These are phyloP conservation scores for Pyrus communis DNA, from an alignment of 306 rosid species.

Conservation along the genomic window DNA sequence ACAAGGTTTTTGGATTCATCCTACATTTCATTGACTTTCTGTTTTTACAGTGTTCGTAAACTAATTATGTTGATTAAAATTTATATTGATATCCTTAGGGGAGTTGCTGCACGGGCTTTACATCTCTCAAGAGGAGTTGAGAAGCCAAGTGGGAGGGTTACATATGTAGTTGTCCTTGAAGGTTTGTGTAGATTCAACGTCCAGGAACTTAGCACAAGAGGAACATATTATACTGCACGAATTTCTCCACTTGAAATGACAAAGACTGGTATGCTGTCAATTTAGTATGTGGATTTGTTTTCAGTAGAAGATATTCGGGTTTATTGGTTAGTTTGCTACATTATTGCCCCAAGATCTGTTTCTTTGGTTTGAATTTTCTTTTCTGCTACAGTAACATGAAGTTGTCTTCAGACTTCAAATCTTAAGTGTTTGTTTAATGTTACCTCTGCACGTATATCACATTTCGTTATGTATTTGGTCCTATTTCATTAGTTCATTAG, in stretches of 20 bases:
- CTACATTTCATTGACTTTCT: background rate
- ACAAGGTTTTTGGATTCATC: background rate
- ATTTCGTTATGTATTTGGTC: background rate
- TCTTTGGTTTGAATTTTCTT: background rate
- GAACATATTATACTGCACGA: slow-evolving; percentile 88
- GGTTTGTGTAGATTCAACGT: slow-evolving; percentile 92
- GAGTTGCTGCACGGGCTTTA: slow-evolving; percentile 95
- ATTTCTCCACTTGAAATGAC: slow-evolving; percentile 88
- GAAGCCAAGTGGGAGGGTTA: slow-evolving; percentile 98
- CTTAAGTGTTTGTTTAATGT: background rate
- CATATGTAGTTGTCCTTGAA: slow-evolving; percentile 92
- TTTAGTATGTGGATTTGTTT: background rate
- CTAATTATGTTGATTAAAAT: background rate
- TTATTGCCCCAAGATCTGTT: background rate
- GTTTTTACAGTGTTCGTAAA: background rate
- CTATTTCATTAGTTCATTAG: background rate
- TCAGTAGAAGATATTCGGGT: background rate
- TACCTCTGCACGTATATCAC: background rate
- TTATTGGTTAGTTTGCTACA: background rate
- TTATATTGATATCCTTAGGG: slow-evolving; percentile 45
- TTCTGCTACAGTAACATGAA: background rate
- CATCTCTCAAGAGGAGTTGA: slow-evolving; percentile 98
- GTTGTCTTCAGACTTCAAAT: background rate
- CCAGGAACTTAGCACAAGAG: slow-evolving; percentile 92
- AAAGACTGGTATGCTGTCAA: slow-evolving; percentile 53